Percentiles rank a stretch among this genome's conserved stretches.
Evolutionary conservation across 164 flowering plant genomes (phyloP).

Genomic region (Aristolochia contorta): DNA sequence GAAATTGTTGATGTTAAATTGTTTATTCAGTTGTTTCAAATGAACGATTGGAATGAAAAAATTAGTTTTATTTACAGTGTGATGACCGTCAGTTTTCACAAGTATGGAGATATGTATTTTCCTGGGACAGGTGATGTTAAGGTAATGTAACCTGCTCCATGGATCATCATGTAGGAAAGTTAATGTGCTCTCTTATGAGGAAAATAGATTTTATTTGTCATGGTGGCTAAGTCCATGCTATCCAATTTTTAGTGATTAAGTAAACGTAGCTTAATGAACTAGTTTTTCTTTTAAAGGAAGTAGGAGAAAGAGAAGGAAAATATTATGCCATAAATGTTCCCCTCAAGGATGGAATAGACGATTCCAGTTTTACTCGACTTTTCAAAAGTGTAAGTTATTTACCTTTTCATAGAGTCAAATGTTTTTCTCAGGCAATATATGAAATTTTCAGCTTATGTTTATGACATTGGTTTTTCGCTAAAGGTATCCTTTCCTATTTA

Average conservation of each 20-base stretch:
- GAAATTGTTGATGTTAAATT: not conserved
- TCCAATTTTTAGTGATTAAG: not conserved
- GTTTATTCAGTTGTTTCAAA: no score
- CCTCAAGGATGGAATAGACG: constrained; percentile 96
- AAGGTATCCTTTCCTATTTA: constrained; percentile 16
- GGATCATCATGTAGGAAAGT: not conserved
- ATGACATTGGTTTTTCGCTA: constrained; percentile 7
- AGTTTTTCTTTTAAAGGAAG: constrained; percentile 50
- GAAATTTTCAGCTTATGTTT: constrained; percentile 2
- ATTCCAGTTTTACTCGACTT: constrained; percentile 75
- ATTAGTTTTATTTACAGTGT: constrained; percentile 43
- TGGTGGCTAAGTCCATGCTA: not conserved
- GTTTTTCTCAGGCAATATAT: no score
- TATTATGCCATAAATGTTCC: constrained; percentile 95
- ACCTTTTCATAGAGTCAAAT: no score
- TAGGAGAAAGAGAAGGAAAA: constrained; percentile 95
- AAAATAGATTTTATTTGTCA: not conserved
- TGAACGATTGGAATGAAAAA: not conserved
- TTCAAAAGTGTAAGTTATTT: constrained; percentile 69
- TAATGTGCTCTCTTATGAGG: no score
- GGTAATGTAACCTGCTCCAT: constrained; percentile 28
- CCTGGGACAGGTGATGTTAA: constrained; percentile 99
- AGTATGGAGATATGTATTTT: constrained; percentile 87
- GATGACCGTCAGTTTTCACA: constrained; percentile 98
- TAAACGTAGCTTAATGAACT: not conserved